Conservation (phyloP, 176 grass and related monocot species). For the Hordeum marinum region DNA sequence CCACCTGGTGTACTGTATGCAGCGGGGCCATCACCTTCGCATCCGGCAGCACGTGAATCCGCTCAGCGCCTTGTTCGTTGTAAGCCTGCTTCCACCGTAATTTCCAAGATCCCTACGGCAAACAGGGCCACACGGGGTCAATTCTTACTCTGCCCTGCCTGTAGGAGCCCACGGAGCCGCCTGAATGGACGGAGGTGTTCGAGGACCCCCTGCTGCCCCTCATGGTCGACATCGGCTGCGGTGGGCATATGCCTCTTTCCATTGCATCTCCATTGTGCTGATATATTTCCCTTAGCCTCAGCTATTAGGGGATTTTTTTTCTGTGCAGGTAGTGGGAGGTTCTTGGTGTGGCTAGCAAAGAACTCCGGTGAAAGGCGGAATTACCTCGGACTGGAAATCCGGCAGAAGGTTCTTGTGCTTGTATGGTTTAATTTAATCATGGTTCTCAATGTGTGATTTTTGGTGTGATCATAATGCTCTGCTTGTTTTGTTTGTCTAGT, state of each 20-base stretch:
- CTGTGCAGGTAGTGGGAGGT: slow-evolving; percentile 76
- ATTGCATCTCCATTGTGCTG: neutral
- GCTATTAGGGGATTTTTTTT: neutral
- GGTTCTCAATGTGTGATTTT: neutral
- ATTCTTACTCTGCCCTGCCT: neutral
- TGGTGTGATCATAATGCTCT: neutral
- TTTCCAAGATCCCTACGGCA: neutral
- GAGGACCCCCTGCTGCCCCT: slow-evolving; percentile 58
- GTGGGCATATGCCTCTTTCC: slow-evolving; percentile 17
- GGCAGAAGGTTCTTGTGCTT: slow-evolving; percentile 60
- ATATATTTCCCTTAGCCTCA: neutral
- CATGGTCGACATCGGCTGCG: slow-evolving; percentile 95
- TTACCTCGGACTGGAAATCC: slow-evolving; percentile 89
- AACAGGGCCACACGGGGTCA: too few species aligned
- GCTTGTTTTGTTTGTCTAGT: slow-evolving; percentile 35
- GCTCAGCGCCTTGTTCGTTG: slow-evolving; percentile 75
- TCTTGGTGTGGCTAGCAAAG: slow-evolving; percentile 88
- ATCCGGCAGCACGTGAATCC: slow-evolving; percentile 98
- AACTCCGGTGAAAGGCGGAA: slow-evolving; percentile 53
- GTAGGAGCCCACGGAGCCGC: slow-evolving; percentile 54
- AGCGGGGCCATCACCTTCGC: slow-evolving; percentile 78
- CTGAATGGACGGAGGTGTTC: slow-evolving; percentile 73
- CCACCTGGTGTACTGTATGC: slow-evolving; percentile 4
- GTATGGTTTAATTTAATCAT: neutral
- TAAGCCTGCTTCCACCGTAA: slow-evolving; percentile 21